Evolutionary conservation across 2,329 filamentous ascomycete species (phyloP).

Genomic region (Trichoderma sp.): DNA sequence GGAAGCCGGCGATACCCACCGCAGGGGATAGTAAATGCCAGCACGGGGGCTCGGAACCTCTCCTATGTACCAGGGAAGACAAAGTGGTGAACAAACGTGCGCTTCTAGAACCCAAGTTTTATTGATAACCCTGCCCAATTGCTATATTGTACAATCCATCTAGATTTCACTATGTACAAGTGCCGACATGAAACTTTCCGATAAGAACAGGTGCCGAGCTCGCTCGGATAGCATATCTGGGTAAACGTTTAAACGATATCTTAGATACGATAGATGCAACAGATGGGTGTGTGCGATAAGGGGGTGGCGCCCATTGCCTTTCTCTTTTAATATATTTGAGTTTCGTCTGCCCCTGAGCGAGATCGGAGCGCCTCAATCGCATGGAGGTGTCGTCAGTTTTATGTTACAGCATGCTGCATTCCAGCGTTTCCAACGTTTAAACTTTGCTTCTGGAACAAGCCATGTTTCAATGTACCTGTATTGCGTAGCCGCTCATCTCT

Average conservation of each 20-base stretch:
- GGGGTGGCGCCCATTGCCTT: background rate
- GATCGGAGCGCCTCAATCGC: background rate
- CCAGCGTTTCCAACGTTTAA: background rate
- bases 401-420: slow-evolving; percentile 3
- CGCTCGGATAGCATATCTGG: background rate
- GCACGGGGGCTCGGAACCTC: background rate
- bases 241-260: background rate
- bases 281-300: background rate
- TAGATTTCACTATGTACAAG: background rate
- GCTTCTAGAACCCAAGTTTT: background rate
- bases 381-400: background rate
- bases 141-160: background rate
- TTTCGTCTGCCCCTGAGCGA: background rate
- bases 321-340: background rate
- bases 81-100: background rate
- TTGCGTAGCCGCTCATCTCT: background rate
- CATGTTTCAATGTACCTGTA: background rate
- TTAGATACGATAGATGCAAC: background rate
- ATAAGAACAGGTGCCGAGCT: background rate
- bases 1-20: background rate
- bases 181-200: background rate
- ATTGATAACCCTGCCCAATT: background rate
- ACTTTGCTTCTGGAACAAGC: background rate
- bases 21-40: background rate
- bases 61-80: background rate